A percentile compares a stretch with the other conserved stretches of the same genome.
Conservation (phyloP, 2,329 filamentous ascomycete species). For the Fusarium sp. region DNA sequence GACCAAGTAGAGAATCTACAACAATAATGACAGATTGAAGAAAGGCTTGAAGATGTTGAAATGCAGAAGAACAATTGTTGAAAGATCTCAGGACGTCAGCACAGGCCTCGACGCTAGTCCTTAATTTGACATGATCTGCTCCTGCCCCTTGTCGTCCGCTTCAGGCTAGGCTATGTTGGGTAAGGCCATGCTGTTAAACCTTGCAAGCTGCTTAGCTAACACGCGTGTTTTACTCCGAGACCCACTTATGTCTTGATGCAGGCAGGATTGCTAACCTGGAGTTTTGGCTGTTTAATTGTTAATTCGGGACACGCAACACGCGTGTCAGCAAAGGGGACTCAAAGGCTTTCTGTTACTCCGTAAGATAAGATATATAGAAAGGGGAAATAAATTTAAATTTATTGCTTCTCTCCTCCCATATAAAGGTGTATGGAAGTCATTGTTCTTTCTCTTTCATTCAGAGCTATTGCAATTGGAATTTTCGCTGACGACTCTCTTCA, state of each 20-base stretch:
- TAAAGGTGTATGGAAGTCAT: no score
- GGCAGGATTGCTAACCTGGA: not conserved
- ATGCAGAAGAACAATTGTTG: not conserved
- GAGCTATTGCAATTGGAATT: no score
- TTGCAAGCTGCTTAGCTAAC: constrained; percentile 13
- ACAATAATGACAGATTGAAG: no score
- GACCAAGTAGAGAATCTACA: no score
- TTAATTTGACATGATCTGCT: not conserved
- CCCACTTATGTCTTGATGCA: not conserved
- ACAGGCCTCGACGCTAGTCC: not conserved
- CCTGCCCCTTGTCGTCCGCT: fast-evolving
- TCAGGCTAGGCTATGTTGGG: fast-evolving
- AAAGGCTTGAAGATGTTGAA: not conserved
- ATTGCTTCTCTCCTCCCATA: fast-evolving
- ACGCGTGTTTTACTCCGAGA: constrained; percentile 16
- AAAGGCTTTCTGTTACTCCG: fast-evolving
- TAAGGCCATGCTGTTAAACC: not conserved
- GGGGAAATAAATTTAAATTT: fast-evolving
- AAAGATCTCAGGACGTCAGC: not conserved
- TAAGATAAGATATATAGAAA: not conserved
- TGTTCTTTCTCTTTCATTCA: no score
- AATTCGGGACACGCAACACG: constrained; percentile 22
- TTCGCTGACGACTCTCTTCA: no score
- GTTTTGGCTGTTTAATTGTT: not conserved
- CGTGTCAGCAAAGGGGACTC: constrained; percentile 21